Evolutionary conservation across 306 rosid genomes (phyloP), one percentile per base, ranked within the genome.

Genomic region (Corylus americana): DNA sequence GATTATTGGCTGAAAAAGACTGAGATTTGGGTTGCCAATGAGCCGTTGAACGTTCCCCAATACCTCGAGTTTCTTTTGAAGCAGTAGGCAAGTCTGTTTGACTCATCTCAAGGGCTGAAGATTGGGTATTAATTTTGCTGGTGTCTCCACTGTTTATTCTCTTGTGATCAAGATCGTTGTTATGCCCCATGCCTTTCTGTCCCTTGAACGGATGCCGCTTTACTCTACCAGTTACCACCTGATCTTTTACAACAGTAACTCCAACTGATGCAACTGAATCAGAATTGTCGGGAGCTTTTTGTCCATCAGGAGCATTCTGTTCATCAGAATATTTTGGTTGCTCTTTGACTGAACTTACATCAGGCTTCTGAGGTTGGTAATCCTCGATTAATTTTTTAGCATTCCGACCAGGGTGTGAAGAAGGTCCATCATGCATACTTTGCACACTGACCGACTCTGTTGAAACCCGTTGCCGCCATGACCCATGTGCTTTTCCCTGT

Each of bases 1-100:
- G 91, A 82, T 66, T 80, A 83, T 76, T 82, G 20, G 90, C 83
- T 58, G 89, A 77, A 77, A 35, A 45, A 27, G 77, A 73, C 83
- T 87, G 96, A 78, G 89, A 67, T 79, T 92, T 94, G 49, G 98
- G 98, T 81, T 90, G 97, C 98, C 98, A 92, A 67, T 94, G 97
- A 80, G 96, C 80, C 11, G 12, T 82, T 74, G 83, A 31, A 9
- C 80, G 91, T 25, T 92, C 98, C 22, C 86, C 95, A 51, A 77
- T 77, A 85, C 83, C 90, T 73, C 82, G 88, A 78, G 77, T 88
- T 80, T 94, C 98, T 81, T 89, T 90, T 5, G 75, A 82, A 75
- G 88, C 73, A 76, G 84, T 79, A 5, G 82, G 59, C n/a, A 70
- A 71, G 75, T 86, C 94, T 51, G 74, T 74, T 74, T 83, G 96